These are phyloP conservation scores for Dendrothele bispora DNA, from an alignment of 768 basidiomycete genomes.

Conservation along the genomic window DNA sequence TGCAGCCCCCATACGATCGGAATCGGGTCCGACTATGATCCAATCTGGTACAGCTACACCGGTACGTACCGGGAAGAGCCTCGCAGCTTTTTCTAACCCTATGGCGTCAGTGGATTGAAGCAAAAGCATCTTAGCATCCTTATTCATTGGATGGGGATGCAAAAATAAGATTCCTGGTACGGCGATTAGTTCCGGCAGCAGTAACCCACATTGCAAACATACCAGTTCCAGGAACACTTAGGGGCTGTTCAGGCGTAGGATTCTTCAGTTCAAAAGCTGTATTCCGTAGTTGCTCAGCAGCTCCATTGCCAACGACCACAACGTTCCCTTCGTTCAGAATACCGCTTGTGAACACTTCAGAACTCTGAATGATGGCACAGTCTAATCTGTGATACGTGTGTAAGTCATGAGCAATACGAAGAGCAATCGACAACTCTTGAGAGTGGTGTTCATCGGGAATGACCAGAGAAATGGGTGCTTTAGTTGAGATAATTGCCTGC, in stretches of 20 bases:
- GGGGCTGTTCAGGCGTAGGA: slow-evolving; percentile 3
- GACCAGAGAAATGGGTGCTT: slow-evolving; percentile 56
- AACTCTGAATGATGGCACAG: slow-evolving; percentile 51
- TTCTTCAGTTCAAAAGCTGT: neutral
- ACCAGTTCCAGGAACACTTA: slow-evolving; percentile 14
- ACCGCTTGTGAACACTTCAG: slow-evolving; percentile 26
- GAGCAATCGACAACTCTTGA: slow-evolving; percentile 52
- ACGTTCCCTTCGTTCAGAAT: slow-evolving; percentile 47
- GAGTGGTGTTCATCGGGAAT: slow-evolving; percentile 35
- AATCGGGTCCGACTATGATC: slow-evolving; percentile 56
- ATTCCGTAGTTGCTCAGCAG: slow-evolving; percentile 15
- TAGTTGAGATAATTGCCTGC: slow-evolving; percentile 61
- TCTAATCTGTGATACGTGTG: slow-evolving; percentile 71
- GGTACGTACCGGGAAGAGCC: slow-evolving; percentile 85
- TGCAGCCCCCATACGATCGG: slow-evolving; percentile 65
- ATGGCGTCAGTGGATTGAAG: slow-evolving; percentile 53
- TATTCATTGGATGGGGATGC: slow-evolving; percentile 57
- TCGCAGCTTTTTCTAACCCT: slow-evolving; percentile 65
- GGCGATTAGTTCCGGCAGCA: no score
- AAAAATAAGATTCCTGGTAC: slow-evolving; percentile 56
- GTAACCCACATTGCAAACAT: no score
- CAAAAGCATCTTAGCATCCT: slow-evolving; percentile 45
- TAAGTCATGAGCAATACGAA: slow-evolving; percentile 68
- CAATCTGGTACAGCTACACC: slow-evolving; percentile 79
- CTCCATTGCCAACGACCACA: slow-evolving; percentile 52